Evolutionary conservation across 805 yeast species (phyloP), one percentile per base, ranked within the genome.

Genomic region (Pichia paraexigua): DNA sequence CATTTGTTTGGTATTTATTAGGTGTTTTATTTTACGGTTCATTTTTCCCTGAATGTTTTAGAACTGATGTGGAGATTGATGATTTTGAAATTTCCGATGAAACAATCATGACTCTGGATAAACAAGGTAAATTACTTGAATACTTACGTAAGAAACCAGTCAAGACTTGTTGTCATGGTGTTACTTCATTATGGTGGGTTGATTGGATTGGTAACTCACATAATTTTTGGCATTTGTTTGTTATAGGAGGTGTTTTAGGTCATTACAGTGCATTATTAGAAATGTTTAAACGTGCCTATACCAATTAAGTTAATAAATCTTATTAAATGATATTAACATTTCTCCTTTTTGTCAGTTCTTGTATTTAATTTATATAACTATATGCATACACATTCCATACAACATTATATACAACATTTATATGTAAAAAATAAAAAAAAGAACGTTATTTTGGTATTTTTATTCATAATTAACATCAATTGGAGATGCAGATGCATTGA

Each of bases 211-310:
- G 83, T 49, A 77, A 81, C 42, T 87, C 96, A 39, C 99, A 92
- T 67, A 91, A 90, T 61, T 72, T 92, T 30, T 92, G 99, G 99
- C 99, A 92, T 69, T 65, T 89, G 13, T 88, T 86, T 63, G 99
- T 94, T 30, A 77, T 94, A 18, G 74, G 86, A 25, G 99, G 99
- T 2, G 82, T 89, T n/a, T 67, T 86, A 42, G 95, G 95, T 32
- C 98, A 92, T 67, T 94, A 91, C 67, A 73, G 74, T 51, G 92
- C 95, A 15, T 72, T 89, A 40, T 71, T 88, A 55, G 82, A 79
- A 52, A 83, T 91, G 86, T 83, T 83, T 56, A 73, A 72, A 27
- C 56, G 54, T 37, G 60, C 56, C 5, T 45, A 45, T 25, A 25
- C 27, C 27, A 39, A 28, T 20, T 44, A 28, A 27, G 9, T 47